phyloP scores from a whole-genome alignment of 2,329 filamentous ascomycete genomes.

The Chaetomiaceae sp. region DNA sequence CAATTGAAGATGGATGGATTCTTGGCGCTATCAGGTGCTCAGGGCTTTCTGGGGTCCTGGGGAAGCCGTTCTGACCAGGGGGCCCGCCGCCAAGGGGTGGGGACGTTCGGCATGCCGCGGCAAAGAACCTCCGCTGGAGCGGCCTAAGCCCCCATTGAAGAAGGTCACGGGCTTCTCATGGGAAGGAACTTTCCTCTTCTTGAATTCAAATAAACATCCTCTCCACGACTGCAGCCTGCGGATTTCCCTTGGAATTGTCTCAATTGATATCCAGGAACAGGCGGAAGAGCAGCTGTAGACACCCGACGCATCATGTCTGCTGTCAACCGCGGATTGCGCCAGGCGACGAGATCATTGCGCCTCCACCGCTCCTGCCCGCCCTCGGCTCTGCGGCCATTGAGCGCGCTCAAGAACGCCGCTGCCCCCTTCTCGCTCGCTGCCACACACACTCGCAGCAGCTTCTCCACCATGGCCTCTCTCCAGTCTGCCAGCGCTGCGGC shows the following conservation, averaged over 20 bases:
- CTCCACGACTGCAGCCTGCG: constrained; percentile 1
- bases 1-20: no score
- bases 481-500: constrained; percentile 42
- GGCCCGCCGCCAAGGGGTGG: no score
- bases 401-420: constrained; percentile 33
- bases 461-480: constrained; percentile 48
- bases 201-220: background rate
- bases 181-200: constrained; percentile 2
- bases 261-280: constrained; percentile 24
- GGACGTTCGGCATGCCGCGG: constrained; percentile 25
- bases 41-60: background rate
- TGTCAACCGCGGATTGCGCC: constrained; percentile 51
- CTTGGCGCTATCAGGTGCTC: background rate
- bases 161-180: background rate
- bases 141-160: constrained; percentile 15
- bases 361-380: constrained; percentile 38
- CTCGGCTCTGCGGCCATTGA: constrained; percentile 35
- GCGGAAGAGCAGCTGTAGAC: constrained; percentile 10
- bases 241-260: constrained; percentile 9
- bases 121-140: constrained; percentile 20
- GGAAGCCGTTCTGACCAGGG: no score
- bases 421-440: constrained; percentile 30
- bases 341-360: constrained; percentile 52
- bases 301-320: constrained; percentile 43
- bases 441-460: constrained; percentile 31